phyloP scores from a whole-genome alignment of 2,329 filamentous ascomycete species.

The Xylaria sp. region DNA sequence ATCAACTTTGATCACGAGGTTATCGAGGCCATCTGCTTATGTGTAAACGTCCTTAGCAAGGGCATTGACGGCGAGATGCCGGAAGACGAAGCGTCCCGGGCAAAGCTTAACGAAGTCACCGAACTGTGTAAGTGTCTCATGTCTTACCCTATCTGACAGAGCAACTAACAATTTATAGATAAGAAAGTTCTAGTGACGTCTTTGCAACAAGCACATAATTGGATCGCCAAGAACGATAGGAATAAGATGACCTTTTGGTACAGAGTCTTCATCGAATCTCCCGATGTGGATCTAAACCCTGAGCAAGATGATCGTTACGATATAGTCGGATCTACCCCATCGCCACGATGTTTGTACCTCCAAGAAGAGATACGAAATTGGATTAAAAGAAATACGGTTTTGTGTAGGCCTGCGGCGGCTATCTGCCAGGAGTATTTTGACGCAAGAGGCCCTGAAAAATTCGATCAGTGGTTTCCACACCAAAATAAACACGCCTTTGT shows the following conservation, averaged over 20 bases:
- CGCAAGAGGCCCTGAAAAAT: conserved; percentile 59
- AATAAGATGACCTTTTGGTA: conserved; percentile 78
- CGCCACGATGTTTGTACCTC: conserved; percentile 66
- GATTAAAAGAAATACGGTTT: conserved; percentile 68
- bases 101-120: conserved; percentile 70
- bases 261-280: conserved; percentile 68
- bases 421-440: conserved; percentile 66
- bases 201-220: conserved; percentile 74
- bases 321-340: conserved; percentile 59
- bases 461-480: conserved; percentile 59
- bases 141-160: not conserved
- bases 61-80: conserved; percentile 72
- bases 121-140: conserved; percentile 65
- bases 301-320: conserved; percentile 62
- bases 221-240: conserved; percentile 74
- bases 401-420: conserved; percentile 65
- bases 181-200: conserved; percentile 74
- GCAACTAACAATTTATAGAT: conserved; percentile 54
- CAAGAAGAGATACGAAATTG: conserved; percentile 70
- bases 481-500: conserved; percentile 66
- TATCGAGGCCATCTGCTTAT: conserved; percentile 72
- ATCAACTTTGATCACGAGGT: conserved; percentile 74
- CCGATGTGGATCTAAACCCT: conserved; percentile 59
- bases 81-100: conserved; percentile 65
- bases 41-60: conserved; percentile 74